Conservation (phyloP, 129 eudicot genomes). For the Flaveria ramosissima region DNA sequence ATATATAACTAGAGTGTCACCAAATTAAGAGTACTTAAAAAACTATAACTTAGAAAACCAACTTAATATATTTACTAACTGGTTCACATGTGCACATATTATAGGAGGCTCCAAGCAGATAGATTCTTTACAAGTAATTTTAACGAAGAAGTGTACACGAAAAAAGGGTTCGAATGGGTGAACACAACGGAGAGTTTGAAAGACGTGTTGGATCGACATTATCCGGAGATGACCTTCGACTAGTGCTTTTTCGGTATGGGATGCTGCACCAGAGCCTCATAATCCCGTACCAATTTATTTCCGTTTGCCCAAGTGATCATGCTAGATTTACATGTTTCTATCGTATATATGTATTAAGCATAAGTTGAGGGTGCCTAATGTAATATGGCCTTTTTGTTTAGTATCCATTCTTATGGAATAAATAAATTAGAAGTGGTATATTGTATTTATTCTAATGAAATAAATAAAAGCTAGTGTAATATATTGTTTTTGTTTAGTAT, state of each 20-base stretch:
- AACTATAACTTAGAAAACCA: neutral
- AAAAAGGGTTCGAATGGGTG: slow-evolving; percentile 63
- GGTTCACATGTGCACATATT: neutral
- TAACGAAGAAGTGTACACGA: slow-evolving; percentile 56
- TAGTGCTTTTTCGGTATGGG: slow-evolving; percentile 70
- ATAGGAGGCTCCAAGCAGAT: slow-evolving; percentile 61
- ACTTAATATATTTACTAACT: neutral
- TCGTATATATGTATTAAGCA: neutral
- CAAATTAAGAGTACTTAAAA: neutral
- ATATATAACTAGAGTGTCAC: neutral
- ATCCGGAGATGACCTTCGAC: slow-evolving; percentile 53
- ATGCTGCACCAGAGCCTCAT: slow-evolving; percentile 37
- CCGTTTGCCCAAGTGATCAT: slow-evolving; percentile 40
- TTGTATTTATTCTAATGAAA: neutral
- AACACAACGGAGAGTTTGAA: slow-evolving; percentile 61
- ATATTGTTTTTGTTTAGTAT: no score
- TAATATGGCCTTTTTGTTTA: neutral
- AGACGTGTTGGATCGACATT: slow-evolving; percentile 63
- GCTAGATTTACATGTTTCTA: neutral
- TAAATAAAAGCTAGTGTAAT: neutral
- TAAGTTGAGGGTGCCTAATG: neutral
- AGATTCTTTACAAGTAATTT: slow-evolving; percentile 55
- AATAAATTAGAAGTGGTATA: neutral
- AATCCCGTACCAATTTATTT: slow-evolving; percentile 54
- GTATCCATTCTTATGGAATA: neutral